Evolutionary conservation across 345 rosid species (phyloP), one percentile per base, ranked within the genome.

Genomic region (Eucalyptus rudis): DNA sequence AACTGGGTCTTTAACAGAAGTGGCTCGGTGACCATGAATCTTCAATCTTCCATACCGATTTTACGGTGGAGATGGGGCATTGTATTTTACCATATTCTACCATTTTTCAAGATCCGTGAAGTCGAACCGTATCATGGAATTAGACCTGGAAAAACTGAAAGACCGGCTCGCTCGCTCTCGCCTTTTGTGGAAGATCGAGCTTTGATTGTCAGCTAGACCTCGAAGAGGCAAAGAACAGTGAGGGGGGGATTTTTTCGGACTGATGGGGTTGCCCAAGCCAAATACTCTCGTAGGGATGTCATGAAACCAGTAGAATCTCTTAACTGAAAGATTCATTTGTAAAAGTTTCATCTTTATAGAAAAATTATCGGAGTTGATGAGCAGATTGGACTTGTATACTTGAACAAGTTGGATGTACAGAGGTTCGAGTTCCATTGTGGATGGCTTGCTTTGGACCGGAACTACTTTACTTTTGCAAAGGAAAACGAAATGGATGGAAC

Each of bases 1-100:
- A 89, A 93, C 92, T 54, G 91, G 89, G 90, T 89, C 94, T 76
- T 88, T 94, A 58, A 88, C 13, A 71, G 92, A 95, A 88, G 95
- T 92, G 90, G 92, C 95, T 29, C 91, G 91, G 88, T 81, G 86
- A 76, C 89, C 50, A 43, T 29, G 25, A 71, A 89, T n/a, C 52
- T 76, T 89, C 83, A 27, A 49, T 31, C 3, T 16, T 11, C 86
- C 8, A 6, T 51, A 16, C 54, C 8, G 8, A 83, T 54, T 88
- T 27, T 56, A 20, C 2, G 15, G 15, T 20, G 47, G 4, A 0
- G 83, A 76, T 20, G 83, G 83, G 47, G 47, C 47, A 76, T 76
- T 40, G 47, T 76, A 10, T 36, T 36, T 76, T 76, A 40, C 83
- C 83, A 76, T 71, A 36, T 76, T 20, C 83, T 36, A 4, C 8